These are phyloP conservation scores for Malassezia furfur DNA, from an alignment of 1,284 basidiomycete genomes.

Conservation along the genomic window DNA sequence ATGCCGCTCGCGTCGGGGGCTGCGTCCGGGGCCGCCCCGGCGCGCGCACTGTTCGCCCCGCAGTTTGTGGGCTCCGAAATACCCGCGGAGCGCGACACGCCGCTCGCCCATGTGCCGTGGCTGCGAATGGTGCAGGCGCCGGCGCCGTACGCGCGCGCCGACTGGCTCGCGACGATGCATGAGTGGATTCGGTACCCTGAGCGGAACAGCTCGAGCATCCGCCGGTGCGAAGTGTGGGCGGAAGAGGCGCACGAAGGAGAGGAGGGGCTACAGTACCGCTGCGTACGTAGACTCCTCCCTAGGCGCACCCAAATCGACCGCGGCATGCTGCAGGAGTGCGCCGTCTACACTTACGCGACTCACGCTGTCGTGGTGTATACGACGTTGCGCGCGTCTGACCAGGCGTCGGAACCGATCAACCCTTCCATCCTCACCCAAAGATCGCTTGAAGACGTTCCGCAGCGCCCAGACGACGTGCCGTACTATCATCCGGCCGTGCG, in stretches of 20 bases:
- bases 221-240: conserved; percentile 33
- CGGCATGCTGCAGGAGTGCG: conserved; percentile 18
- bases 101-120: background rate
- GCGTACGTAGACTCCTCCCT: conserved; percentile 8
- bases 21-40: background rate
- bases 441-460: background rate
- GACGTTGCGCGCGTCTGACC: conserved; percentile 11
- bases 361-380: conserved; percentile 13
- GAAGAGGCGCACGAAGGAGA: conserved; percentile 3
- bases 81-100: too few species aligned
- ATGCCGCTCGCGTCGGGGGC: background rate
- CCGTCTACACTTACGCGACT: background rate
- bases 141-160: conserved; percentile 20
- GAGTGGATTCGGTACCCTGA: conserved; percentile 38
- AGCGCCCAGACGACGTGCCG: conserved; percentile 23
- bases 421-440: background rate
- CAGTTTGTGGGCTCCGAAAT: background rate
- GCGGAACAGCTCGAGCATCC: conserved; percentile 35
- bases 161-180: conserved; percentile 31
- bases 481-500: conserved; percentile 45
- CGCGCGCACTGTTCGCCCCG: background rate
- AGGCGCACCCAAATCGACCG: conserved; percentile 8
- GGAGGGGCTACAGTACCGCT: background rate
- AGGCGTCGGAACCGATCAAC: background rate
- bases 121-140: conserved; percentile 20